Percentiles rank a stretch among this genome's conserved stretches.
Conservation (phyloP, 768 basidiomycete genomes). For the Mycena metata region DNA sequence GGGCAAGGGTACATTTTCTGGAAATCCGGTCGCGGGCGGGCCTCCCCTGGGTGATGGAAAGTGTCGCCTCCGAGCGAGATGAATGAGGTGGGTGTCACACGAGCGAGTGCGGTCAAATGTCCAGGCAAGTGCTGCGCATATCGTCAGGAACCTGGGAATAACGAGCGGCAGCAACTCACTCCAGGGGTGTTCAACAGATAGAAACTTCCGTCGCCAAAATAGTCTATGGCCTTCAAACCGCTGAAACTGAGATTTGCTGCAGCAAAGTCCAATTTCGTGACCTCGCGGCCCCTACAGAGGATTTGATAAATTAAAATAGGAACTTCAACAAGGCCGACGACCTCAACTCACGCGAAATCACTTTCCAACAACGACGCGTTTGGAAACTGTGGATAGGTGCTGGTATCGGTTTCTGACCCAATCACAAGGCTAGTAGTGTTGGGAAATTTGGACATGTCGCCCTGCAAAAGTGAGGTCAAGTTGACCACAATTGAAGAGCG, state of each 20-base stretch:
- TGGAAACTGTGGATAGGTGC: constrained; percentile 27
- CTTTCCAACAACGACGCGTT: constrained; percentile 22
- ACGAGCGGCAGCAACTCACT: constrained; percentile 15
- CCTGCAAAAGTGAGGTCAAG: not conserved
- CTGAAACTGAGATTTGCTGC: constrained; percentile 24
- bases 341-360: constrained; percentile 31
- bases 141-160: too few relatives aligned
- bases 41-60: constrained; percentile 35
- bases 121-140: constrained; percentile 23
- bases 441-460: constrained; percentile 40
- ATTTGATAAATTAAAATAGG: not conserved
- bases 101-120: constrained; percentile 29
- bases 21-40: constrained; percentile 28
- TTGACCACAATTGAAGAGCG: not conserved
- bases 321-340: not conserved
- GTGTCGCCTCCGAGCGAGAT: constrained; percentile 34
- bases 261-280: constrained; percentile 29
- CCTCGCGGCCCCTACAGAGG: constrained; percentile 20
- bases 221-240: constrained; percentile 33
- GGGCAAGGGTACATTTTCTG: constrained; percentile 34
- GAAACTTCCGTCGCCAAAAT: constrained; percentile 37
- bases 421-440: constrained; percentile 31
- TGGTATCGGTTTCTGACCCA: constrained; percentile 22
- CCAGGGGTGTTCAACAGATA: constrained; percentile 39
- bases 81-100: constrained; percentile 32